Evolutionary conservation across 352 stramenopile genomes (phyloP), one percentile per base, ranked within the genome.

Genomic region (Aphanomyces invadans): DNA sequence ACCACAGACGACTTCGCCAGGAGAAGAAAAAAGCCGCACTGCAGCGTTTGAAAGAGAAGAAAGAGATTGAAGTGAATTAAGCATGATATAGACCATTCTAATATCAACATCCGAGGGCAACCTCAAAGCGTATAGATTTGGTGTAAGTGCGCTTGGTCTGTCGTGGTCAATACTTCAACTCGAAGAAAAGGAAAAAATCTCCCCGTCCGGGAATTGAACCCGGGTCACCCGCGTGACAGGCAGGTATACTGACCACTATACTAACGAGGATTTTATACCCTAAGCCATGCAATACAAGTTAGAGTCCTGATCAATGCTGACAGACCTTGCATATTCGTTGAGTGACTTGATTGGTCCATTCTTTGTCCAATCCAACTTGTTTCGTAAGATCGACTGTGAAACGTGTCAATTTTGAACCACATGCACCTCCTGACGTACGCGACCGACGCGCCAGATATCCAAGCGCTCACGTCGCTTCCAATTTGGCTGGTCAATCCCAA

Each of bases 1-100:
- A 64, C 25, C 78, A 81, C 15, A 72, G 73, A 12, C 70, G 65
- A 17, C 87, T 89, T 71, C 81, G 80, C 3, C 67, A 67, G 1
- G 70, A 75, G 17, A 89, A 92, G 72, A 88, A 87, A 66, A 69
- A 70, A 21, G 55, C 19, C 4, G 83, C 83, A 4, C 68, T 88
- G 31, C 71, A 64, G 1, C 81, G 77, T 2, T 72, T 91, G 10
- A 65, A 76, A 71, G 69, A 65, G 32, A 72, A 76, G 11, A 70
- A 70, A 9, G 74, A 57, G 23, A 66, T 66, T 57, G 29, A 32
- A 38, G 38, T 55, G 15, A 4, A 42, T 11, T 23, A 42, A n/a
- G 33, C 17, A 4, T 62, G 26, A 46, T 19, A 36, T 39, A n/a
- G n/a, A n/a, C n/a, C n/a, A n/a, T n/a, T n/a, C n/a, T n/a, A n/a